phyloP scores from a whole-genome alignment of 1,284 basidiomycete genomes.

The Termitomyces sp. region DNA sequence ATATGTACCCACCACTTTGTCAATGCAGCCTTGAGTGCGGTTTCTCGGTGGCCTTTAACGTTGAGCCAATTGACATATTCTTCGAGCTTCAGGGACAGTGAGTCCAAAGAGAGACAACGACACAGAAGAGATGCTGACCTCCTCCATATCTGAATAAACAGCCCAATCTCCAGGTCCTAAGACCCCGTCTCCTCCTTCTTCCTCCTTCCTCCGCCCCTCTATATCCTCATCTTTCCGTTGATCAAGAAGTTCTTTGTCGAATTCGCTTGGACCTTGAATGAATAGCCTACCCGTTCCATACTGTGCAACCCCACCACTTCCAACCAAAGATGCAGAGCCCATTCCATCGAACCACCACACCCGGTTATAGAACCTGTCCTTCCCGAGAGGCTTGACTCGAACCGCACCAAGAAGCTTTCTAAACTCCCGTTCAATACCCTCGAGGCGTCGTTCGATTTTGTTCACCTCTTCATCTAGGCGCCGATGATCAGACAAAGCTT shows the following conservation, averaged over 20 bases:
- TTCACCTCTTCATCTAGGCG: slow-evolving; percentile 85
- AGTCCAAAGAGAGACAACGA: background rate
- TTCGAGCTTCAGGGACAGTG: slow-evolving; percentile 53
- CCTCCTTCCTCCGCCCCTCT: slow-evolving; percentile 56
- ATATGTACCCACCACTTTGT: slow-evolving; percentile 86
- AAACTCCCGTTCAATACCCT: slow-evolving; percentile 90
- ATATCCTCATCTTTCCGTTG: slow-evolving; percentile 59
- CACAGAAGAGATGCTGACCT: slow-evolving; percentile 48
- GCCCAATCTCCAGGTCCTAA: slow-evolving; percentile 83
- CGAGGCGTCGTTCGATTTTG: slow-evolving; percentile 73
- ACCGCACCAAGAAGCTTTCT: slow-evolving; percentile 79
- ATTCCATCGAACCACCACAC: slow-evolving; percentile 99
- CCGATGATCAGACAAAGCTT: slow-evolving; percentile 70
- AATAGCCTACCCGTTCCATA: slow-evolving; percentile 90
- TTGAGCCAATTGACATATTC: slow-evolving; percentile 88
- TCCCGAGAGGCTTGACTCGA: slow-evolving; percentile 82
- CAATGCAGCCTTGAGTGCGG: slow-evolving; percentile 74
- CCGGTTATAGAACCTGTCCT: slow-evolving; percentile 90
- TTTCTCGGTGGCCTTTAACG: slow-evolving; percentile 83
- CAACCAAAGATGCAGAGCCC: slow-evolving; percentile 76
- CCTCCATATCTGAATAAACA: slow-evolving; percentile 80
- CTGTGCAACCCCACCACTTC: slow-evolving; percentile 66
- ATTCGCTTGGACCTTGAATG: slow-evolving; percentile 81
- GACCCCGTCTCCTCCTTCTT: slow-evolving; percentile 73
- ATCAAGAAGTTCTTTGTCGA: slow-evolving; percentile 66